Evolutionary conservation across 108 stramenopile species (phyloP).

Genomic region (Cyclostephanos tholiformis): DNA sequence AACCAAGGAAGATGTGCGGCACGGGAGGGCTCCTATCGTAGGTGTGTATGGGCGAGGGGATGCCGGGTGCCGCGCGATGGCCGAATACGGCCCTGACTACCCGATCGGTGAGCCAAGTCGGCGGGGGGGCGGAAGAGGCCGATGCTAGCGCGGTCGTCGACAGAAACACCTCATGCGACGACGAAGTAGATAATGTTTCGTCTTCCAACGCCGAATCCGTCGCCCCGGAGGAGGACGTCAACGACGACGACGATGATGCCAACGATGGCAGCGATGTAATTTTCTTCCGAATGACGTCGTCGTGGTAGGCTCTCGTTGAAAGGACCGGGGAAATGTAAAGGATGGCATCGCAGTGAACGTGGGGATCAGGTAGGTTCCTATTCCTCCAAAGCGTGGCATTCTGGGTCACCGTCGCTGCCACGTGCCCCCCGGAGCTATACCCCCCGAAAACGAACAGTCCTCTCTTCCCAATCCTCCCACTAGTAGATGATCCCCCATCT

Average conservation of each 20-base stretch:
- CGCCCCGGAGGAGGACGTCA: constrained; percentile 4
- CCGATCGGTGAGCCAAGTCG: constrained; percentile 44
- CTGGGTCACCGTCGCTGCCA: constrained; percentile 57
- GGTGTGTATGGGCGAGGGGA: constrained; percentile 56
- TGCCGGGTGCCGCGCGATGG: constrained; percentile 2
- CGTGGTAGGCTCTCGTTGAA: constrained; percentile 31
- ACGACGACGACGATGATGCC: constrained; percentile 11
- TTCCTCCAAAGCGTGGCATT: constrained; percentile 32
- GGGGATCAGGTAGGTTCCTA: constrained; percentile 38
- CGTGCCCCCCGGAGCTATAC: constrained; percentile 70
- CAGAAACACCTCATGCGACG: not conserved
- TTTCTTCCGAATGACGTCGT: constrained; percentile 10
- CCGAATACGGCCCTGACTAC: constrained; percentile 43
- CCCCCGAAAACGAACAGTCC: constrained; percentile 61
- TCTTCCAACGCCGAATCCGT: not conserved
- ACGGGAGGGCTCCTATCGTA: constrained; percentile 27
- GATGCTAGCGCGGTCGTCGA: not conserved
- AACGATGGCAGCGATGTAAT: constrained; percentile 11
- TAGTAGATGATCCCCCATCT: not conserved
- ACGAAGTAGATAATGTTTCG: not conserved
- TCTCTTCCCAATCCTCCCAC: not conserved
- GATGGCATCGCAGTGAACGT: constrained; percentile 31
- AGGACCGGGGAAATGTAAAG: constrained; percentile 54
- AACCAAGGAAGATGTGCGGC: constrained; percentile 58
- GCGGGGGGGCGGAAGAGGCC: constrained; percentile 4